Percentiles rank a stretch among this genome's conserved stretches.
phyloP scores from a whole-genome alignment of 805 yeast species.

The Lachancea thermotolerans region DNA sequence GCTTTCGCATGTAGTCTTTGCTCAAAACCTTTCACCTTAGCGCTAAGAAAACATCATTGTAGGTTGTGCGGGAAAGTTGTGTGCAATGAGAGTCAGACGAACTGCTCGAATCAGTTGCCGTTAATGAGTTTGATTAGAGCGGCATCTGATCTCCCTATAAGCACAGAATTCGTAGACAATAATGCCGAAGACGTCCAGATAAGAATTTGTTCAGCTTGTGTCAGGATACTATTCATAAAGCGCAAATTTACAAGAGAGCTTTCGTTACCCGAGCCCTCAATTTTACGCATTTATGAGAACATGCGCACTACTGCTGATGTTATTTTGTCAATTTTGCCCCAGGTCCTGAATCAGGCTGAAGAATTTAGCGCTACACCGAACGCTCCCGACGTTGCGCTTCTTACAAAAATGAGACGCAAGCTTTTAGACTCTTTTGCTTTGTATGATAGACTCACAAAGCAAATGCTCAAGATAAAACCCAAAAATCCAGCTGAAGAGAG shows the following conservation, averaged over 20 bases:
- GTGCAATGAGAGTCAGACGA: constrained; percentile 57
- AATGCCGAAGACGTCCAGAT: constrained; percentile 31
- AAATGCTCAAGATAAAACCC: constrained; percentile 33
- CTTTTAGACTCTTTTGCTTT: constrained; percentile 44
- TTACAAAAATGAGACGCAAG: constrained; percentile 37
- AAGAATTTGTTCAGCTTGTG: constrained; percentile 67
- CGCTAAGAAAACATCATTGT: constrained; percentile 81
- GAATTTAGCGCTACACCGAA: constrained; percentile 30
- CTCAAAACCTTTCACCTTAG: constrained; percentile 45
- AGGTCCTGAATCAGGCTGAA: constrained; percentile 21
- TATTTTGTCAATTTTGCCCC: constrained; percentile 37
- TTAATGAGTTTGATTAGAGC: constrained; percentile 27
- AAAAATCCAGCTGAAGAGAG: constrained; percentile 38
- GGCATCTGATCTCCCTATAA: constrained; percentile 22
- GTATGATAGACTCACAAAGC: constrained; percentile 45
- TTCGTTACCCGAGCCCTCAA: constrained; percentile 27
- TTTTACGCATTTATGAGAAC: constrained; percentile 38
- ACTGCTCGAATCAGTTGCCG: constrained; percentile 72
- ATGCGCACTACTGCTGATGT: constrained; percentile 34
- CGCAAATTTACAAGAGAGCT: constrained; percentile 43
- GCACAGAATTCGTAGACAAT: constrained; percentile 12
- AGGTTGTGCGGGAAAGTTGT: constrained; percentile 78
- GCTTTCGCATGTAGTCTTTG: constrained; percentile 60
- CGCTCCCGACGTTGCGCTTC: constrained; percentile 29
- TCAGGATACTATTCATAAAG: constrained; percentile 50